Percentiles rank a stretch among this genome's conserved stretches.
These are phyloP conservation scores for Hypericum androsaemum DNA, from an alignment of 345 rosid species.

Conservation along the genomic window DNA sequence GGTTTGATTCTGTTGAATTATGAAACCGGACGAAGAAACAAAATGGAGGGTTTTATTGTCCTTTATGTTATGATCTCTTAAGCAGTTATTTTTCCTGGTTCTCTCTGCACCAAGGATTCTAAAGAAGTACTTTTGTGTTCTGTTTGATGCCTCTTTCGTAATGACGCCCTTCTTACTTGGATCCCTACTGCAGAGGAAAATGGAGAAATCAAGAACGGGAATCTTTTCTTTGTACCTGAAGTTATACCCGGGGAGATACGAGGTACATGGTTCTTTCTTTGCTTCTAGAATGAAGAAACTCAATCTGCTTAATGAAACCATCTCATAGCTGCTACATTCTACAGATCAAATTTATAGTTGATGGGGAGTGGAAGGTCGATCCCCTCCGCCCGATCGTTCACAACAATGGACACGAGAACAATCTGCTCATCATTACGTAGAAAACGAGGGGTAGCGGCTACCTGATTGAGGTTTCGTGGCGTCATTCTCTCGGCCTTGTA, in stretches of 20 bases:
- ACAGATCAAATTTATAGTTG: slow-evolving; percentile 88
- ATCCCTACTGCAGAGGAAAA: slow-evolving; percentile 53
- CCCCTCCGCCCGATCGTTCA: slow-evolving; percentile 75
- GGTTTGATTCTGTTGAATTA: slow-evolving; percentile 35
- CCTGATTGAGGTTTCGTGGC: neutral
- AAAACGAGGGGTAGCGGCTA: neutral
- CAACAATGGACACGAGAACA: slow-evolving; percentile 57
- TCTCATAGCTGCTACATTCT: slow-evolving; percentile 9
- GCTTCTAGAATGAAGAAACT: neutral
- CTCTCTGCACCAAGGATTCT: too few species aligned
- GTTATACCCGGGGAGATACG: slow-evolving; percentile 81
- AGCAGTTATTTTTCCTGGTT: too few species aligned
- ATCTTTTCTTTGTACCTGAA: slow-evolving; percentile 56
- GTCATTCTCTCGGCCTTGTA: too few species aligned
- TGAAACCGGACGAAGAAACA: too few species aligned
- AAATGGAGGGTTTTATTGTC: too few species aligned
- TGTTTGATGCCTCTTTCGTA: slow-evolving; percentile 9
- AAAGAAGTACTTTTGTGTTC: too few species aligned
- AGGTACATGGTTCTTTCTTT: slow-evolving; percentile 43
- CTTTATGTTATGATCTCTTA: too few species aligned
- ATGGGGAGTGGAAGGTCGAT: slow-evolving; percentile 90
- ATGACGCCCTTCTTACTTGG: neutral
- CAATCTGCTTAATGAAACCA: neutral
- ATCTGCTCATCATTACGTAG: slow-evolving; percentile 53
- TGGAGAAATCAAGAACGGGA: slow-evolving; percentile 65